These are phyloP conservation scores for Hypoxylon lenormandii DNA, from an alignment of 495 filamentous ascomycete genomes.

Conservation along the genomic window DNA sequence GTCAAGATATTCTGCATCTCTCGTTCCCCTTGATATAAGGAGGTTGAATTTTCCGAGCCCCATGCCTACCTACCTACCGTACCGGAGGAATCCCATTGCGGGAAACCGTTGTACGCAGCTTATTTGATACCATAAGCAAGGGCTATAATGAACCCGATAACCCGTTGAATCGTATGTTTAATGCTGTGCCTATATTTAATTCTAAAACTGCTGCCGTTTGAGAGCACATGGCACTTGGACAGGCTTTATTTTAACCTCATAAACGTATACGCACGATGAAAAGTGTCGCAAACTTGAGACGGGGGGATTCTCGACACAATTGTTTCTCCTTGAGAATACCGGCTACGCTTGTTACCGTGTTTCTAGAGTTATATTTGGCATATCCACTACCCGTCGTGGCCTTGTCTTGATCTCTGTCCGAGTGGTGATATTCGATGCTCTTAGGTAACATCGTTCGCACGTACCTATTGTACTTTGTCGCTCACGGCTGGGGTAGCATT, in stretches of 20 bases:
- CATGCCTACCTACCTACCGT: no score
- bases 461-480: not conserved
- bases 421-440: slow-evolving; percentile 8
- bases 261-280: not conserved
- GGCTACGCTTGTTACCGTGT: not conserved
- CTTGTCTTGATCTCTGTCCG: slow-evolving; percentile 4
- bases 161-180: no score
- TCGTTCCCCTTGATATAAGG: slow-evolving; percentile 3
- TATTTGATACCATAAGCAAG: no score
- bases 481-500: slow-evolving; percentile 15
- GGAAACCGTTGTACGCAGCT: no score
- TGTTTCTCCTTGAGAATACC: slow-evolving; percentile 35
- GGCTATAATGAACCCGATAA: no score
- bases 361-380: slow-evolving; percentile 16
- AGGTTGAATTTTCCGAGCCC: not conserved
- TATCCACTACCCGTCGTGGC: not conserved
- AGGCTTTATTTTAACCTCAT: not conserved
- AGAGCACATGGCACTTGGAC: not conserved
- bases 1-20: slow-evolving; percentile 30
- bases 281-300: not conserved
- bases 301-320: slow-evolving; percentile 21
- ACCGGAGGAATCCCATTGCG: no score
- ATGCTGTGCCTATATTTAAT: no score
- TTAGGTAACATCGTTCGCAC: not conserved
- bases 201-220: not conserved